Percentiles rank a stretch among this genome's conserved stretches.
phyloP scores from a whole-genome alignment of 441 rosid genomes.

The Erysimum pusillum region DNA sequence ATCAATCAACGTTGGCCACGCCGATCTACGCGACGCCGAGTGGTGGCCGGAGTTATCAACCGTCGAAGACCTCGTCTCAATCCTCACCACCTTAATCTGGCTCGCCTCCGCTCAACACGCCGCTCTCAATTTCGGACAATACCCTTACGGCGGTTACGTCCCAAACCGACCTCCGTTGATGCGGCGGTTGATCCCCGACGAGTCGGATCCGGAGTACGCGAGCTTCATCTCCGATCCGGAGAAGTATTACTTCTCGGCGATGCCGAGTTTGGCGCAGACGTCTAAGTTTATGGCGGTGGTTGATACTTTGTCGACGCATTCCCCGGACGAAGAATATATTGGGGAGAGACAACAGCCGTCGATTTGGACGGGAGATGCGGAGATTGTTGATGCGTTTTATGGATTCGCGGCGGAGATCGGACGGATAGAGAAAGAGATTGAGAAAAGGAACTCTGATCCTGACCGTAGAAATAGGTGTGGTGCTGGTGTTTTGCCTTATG shows the following conservation, averaged over 20 bases:
- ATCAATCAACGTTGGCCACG: conserved; percentile 86
- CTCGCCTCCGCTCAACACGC: conserved; percentile 97
- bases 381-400: conserved; percentile 78
- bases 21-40: conserved; percentile 66
- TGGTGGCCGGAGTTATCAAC: conserved; percentile 89
- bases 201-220: conserved; percentile 66
- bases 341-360: conserved; percentile 92
- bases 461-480: conserved; percentile 82
- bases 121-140: conserved; percentile 94
- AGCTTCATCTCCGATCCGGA: conserved; percentile 78
- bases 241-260: conserved; percentile 70
- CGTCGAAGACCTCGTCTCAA: conserved; percentile 61
- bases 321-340: conserved; percentile 91
- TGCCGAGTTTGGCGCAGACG: conserved; percentile 90
- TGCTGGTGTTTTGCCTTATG: conserved; percentile 95
- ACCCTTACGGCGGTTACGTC: conserved; percentile 89
- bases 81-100: conserved; percentile 86
- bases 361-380: conserved; percentile 78
- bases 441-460: conserved; percentile 74
- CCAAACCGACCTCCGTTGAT: conserved; percentile 91
- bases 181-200: conserved; percentile 83
- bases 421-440: conserved; percentile 83
- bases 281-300: conserved; percentile 97
- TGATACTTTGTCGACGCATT: conserved; percentile 90
- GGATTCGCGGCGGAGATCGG: conserved; percentile 75